A percentile compares a stretch with the other conserved stretches of the same genome.
These are phyloP conservation scores for Pichia paraexigua DNA, from an alignment of 805 yeast genomes.

Conservation along the genomic window DNA sequence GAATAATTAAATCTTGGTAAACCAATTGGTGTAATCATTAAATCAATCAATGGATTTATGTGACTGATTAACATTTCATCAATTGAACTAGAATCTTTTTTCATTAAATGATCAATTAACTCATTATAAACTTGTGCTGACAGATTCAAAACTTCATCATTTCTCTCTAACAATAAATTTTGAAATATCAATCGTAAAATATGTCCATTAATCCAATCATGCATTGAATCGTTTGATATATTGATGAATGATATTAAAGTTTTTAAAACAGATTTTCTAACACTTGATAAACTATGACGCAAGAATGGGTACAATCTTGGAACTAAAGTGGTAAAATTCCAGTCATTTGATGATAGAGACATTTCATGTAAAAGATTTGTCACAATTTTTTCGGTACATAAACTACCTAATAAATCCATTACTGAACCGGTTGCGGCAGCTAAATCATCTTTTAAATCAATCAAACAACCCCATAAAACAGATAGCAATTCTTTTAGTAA, in stretches of 20 bases:
- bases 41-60: slow-evolving; percentile 49
- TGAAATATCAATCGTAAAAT: slow-evolving; percentile 74
- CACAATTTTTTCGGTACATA: slow-evolving; percentile 77
- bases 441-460: slow-evolving; percentile 81
- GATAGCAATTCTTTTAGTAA: slow-evolving; percentile 42
- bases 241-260: slow-evolving; percentile 69
- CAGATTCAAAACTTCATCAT: slow-evolving; percentile 55
- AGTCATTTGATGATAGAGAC: slow-evolving; percentile 29
- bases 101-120: slow-evolving; percentile 41
- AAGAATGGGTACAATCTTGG: slow-evolving; percentile 89
- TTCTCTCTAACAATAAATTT: slow-evolving; percentile 84
- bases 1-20: slow-evolving; percentile 79
- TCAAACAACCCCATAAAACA: slow-evolving; percentile 86
- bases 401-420: slow-evolving; percentile 84
- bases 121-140: slow-evolving; percentile 55
- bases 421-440: slow-evolving; percentile 94
- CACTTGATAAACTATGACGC: slow-evolving; percentile 88
- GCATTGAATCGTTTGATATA: slow-evolving; percentile 38
- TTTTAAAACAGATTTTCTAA: slow-evolving; percentile 78
- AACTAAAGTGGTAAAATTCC: slow-evolving; percentile 64
- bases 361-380: slow-evolving; percentile 60
- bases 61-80: slow-evolving; percentile 51
- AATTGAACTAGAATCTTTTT: slow-evolving; percentile 31
- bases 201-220: slow-evolving; percentile 71
- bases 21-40: slow-evolving; percentile 92